These are phyloP conservation scores for Sugiyamaella novakii DNA, from an alignment of 1,139 yeast genomes.

Conservation along the genomic window DNA sequence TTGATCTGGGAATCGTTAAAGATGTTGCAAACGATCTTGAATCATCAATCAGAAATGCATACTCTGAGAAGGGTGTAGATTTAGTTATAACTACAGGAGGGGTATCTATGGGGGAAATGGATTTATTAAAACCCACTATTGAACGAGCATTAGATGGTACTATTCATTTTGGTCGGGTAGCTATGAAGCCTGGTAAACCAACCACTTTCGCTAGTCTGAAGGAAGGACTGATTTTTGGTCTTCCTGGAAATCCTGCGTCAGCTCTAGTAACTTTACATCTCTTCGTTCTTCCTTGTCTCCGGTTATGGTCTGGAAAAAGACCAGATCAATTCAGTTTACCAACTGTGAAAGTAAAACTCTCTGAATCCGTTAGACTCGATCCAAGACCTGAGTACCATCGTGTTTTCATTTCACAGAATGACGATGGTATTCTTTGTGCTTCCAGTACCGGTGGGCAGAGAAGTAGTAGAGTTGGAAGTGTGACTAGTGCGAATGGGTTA, in stretches of 20 bases:
- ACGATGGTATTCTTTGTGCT: conserved; percentile 38
- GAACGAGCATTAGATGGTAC: conserved; percentile 46
- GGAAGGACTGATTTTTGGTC: conserved; percentile 45
- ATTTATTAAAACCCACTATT: conserved; percentile 51
- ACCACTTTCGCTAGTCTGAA: conserved; percentile 53
- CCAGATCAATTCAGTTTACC: conserved; percentile 36
- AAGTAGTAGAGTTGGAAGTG: conserved; percentile 51
- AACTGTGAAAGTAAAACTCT: conserved; percentile 40
- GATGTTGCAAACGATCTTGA: conserved; percentile 40
- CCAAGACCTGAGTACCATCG: conserved; percentile 55
- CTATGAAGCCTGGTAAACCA: conserved; percentile 60
- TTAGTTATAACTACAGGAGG: conserved; percentile 55
- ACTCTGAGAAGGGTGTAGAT: conserved; percentile 38
- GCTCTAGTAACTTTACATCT: conserved; percentile 51
- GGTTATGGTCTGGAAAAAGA: conserved; percentile 41
- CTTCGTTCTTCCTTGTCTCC: conserved; percentile 51
- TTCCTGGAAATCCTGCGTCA: conserved; percentile 59
- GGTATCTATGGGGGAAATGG: conserved; percentile 58
- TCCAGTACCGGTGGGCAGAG: conserved; percentile 52
- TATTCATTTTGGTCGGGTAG: conserved; percentile 55
- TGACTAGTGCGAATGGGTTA: conserved; percentile 50
- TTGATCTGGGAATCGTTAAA: conserved; percentile 50
- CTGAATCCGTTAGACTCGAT: conserved; percentile 43
- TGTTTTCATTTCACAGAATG: conserved; percentile 40
- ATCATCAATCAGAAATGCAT: conserved; percentile 34